These are phyloP conservation scores for Alternaria arborescens DNA, from an alignment of 2,329 filamentous ascomycete species.

Conservation along the genomic window DNA sequence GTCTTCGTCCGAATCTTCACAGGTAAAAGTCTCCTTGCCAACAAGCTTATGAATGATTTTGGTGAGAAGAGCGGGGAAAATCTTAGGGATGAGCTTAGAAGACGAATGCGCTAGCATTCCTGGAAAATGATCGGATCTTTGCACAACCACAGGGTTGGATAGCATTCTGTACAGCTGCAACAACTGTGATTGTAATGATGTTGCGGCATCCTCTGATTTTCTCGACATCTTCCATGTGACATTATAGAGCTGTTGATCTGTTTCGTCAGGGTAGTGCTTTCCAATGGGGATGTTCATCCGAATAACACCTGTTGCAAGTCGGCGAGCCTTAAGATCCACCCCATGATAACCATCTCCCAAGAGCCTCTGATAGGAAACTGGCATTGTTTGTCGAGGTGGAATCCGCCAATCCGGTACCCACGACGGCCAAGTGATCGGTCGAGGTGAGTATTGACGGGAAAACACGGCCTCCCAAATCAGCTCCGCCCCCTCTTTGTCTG, in stretches of 20 bases:
- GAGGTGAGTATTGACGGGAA: not conserved
- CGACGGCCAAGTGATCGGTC: not conserved
- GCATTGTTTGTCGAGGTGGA: not conserved
- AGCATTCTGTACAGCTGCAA: not conserved
- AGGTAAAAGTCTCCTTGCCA: too few relatives aligned
- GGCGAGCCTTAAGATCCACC: not conserved
- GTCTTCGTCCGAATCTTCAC: not conserved
- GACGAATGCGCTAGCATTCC: too few relatives aligned
- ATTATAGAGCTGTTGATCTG: not conserved
- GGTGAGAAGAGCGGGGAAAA: too few relatives aligned
- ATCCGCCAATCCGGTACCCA: constrained; percentile 15
- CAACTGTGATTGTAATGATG: not conserved
- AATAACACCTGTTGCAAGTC: not conserved
- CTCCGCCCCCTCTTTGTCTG: too few relatives aligned
- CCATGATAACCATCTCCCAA: too few relatives aligned
- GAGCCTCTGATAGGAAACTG: not conserved
- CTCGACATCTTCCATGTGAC: not conserved
- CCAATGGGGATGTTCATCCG: not conserved
- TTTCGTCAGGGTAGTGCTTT: too few relatives aligned
- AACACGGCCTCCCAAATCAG: not conserved
- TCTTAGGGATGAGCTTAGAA: too few relatives aligned
- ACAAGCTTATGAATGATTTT: too few relatives aligned
- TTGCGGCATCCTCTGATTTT: rapidly evolving
- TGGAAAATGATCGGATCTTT: too few relatives aligned
- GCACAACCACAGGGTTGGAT: not conserved